Evolutionary conservation across 2,329 filamentous ascomycete genomes (phyloP), one percentile per base, ranked within the genome.

Genomic region (Verruconis gallopava): DNA sequence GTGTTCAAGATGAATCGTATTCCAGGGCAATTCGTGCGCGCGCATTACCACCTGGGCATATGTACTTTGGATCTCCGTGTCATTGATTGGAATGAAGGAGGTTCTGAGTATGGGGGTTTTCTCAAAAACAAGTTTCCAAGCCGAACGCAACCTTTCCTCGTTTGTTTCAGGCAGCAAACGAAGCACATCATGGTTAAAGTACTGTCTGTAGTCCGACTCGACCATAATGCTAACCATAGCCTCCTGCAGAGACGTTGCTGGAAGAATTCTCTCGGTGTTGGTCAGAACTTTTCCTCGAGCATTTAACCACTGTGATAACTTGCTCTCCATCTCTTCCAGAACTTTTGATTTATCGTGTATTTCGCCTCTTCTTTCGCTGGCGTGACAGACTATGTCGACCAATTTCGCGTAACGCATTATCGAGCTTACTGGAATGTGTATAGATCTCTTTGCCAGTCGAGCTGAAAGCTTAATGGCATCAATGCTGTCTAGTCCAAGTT

Each of bases 401-500:
- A 94, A 78, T 0, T 73, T 85, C 40, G 81, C 75, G 3, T 69
- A 69, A 40, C 73, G 78, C 69, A 93, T 81, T 17, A 95, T 78
- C n/a, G 70, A 67, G 49, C 84, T 83, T n/a, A 88, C 76, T 0
- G 79, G 65, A 9, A 93, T 56, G 1, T 63, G 55, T 15, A 91
- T 62, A 0, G 70, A 72, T 3, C 61, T 59, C 35, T 69, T 72
- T 48, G 73, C 81, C 2, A 94, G 66, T 41, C 77, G 72, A 0
- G 85, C 78, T 0, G 83, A 81, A 0, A 95, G 64, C 51, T 85
- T 93, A 57, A 95, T 89, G 2, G 81, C 74, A 58, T 95, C 88
- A 44, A 95, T 93, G 53, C 88, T 94, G 63, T 95, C 89, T 4
- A 95, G 69, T 0, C 88, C 88, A 21, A 95, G 69, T 50, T 89